Evolutionary conservation across 345 rosid species (phyloP).

Genomic region (Hevea brasiliensis): DNA sequence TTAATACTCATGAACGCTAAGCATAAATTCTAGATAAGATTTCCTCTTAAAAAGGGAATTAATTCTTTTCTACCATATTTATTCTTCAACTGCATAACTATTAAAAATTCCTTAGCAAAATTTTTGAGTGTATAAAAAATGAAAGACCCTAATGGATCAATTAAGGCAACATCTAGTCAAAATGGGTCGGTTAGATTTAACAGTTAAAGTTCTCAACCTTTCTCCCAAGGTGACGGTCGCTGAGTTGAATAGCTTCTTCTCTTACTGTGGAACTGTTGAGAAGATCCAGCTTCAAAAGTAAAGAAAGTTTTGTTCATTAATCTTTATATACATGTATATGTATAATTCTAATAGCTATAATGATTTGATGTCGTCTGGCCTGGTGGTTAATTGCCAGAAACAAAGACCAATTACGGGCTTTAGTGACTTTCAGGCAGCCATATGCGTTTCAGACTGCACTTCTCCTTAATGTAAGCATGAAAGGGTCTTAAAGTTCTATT

Average conservation of each 20-base stretch:
- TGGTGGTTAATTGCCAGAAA: conserved; percentile 14
- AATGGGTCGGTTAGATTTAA: conserved; percentile 21
- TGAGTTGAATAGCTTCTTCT: conserved; percentile 39
- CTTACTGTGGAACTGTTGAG: conserved; percentile 44
- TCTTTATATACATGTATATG: neutral
- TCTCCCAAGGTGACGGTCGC: conserved; percentile 23
- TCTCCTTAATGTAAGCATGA: conserved; percentile 36
- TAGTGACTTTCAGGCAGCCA: conserved; percentile 38
- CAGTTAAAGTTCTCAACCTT: conserved; percentile 36
- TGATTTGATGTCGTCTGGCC: neutral
- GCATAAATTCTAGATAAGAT: no score
- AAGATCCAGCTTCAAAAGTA: conserved; percentile 34
- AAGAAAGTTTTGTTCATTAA: neutral
- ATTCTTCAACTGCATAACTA: no score
- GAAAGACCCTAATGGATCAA: no score
- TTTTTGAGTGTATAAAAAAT: no score
- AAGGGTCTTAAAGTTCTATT: no score
- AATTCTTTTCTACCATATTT: no score
- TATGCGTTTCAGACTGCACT: conserved; percentile 41
- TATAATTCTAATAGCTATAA: neutral
- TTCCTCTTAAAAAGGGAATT: no score
- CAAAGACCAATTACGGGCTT: conserved; percentile 24
- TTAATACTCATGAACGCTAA: no score
- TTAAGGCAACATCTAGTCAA: neutral
- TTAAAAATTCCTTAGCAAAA: no score